phyloP scores from a whole-genome alignment of 192 early-diverging fungal species.

The Entophlyctis helioformis region DNA sequence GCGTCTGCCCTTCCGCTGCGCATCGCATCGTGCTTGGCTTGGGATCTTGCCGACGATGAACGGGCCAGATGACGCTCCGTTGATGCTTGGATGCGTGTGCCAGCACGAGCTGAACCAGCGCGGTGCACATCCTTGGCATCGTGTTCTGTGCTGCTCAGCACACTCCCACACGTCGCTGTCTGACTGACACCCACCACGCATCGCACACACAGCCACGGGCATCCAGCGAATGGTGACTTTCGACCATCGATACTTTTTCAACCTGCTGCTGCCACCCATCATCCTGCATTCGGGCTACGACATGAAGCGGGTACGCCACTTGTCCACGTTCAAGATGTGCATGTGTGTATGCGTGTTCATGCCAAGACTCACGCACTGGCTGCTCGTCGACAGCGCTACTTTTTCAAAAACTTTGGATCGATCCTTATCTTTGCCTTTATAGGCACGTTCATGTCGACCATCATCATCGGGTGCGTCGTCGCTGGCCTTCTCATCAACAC shows the following conservation, averaged over 20 bases:
- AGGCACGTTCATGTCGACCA: slow-evolving; percentile 83
- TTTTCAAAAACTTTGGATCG: slow-evolving; percentile 79
- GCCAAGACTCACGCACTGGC: neutral
- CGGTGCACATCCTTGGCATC: too few relatives aligned
- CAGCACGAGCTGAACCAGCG: too few relatives aligned
- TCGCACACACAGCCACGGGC: too few relatives aligned
- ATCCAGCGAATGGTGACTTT: slow-evolving; percentile 82
- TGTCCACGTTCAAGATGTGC: neutral
- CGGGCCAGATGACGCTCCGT: too few relatives aligned
- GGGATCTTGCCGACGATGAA: too few relatives aligned
- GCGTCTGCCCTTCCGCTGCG: too few relatives aligned
- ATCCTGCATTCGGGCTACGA: slow-evolving; percentile 96
- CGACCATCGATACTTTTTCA: slow-evolving; percentile 88
- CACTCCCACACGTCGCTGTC: too few relatives aligned
- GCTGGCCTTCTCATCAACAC: too few relatives aligned
- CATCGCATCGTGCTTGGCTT: too few relatives aligned
- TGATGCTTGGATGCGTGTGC: too few relatives aligned
- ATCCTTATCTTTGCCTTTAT: slow-evolving; percentile 89
- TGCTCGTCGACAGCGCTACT: slow-evolving; percentile 37
- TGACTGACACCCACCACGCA: too few relatives aligned
- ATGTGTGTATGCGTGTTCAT: neutral
- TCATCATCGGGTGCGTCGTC: slow-evolving; percentile 83
- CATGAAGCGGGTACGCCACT: slow-evolving; percentile 61
- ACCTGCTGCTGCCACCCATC: slow-evolving; percentile 90
- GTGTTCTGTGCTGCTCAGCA: too few relatives aligned